Conservation (phyloP, 1,139 yeast genomes). For the Blastobotrys raffinosifermentans region DNA sequence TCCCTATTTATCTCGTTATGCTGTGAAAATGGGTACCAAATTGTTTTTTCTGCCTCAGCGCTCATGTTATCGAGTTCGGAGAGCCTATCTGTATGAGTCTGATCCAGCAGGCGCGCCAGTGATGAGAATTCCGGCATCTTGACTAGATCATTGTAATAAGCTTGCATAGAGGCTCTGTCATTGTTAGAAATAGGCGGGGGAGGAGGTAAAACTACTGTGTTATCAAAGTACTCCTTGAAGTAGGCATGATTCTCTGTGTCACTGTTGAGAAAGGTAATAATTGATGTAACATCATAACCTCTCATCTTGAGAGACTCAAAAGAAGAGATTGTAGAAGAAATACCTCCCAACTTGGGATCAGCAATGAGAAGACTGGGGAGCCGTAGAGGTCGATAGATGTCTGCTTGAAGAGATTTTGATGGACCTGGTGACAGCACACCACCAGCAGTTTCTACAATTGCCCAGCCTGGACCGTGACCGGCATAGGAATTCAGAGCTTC, state of each 20-base stretch:
- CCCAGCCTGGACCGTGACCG: constrained; percentile 11
- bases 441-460: constrained; percentile 27
- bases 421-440: constrained; percentile 28
- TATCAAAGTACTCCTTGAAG: constrained; percentile 17
- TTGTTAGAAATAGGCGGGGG: neutral
- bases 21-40: constrained; percentile 30
- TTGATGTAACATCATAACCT: constrained; percentile 24
- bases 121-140: constrained; percentile 9
- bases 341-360: constrained; percentile 26
- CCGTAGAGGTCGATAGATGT: constrained; percentile 24
- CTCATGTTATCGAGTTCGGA: constrained; percentile 17
- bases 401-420: constrained; percentile 23
- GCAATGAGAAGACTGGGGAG: constrained; percentile 26
- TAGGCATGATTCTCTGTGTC: constrained; percentile 21
- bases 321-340: constrained; percentile 26
- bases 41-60: constrained; percentile 18
- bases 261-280: constrained; percentile 20
- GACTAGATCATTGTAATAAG: constrained; percentile 18
- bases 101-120: constrained; percentile 13
- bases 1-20: constrained; percentile 19
- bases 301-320: constrained; percentile 23
- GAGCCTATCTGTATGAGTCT: constrained; percentile 15
- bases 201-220: constrained; percentile 4
- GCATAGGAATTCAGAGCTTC: neutral
- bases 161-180: constrained; percentile 16